These are phyloP conservation scores for Mycena sanguinolenta DNA, from an alignment of 768 basidiomycete genomes.

Conservation along the genomic window DNA sequence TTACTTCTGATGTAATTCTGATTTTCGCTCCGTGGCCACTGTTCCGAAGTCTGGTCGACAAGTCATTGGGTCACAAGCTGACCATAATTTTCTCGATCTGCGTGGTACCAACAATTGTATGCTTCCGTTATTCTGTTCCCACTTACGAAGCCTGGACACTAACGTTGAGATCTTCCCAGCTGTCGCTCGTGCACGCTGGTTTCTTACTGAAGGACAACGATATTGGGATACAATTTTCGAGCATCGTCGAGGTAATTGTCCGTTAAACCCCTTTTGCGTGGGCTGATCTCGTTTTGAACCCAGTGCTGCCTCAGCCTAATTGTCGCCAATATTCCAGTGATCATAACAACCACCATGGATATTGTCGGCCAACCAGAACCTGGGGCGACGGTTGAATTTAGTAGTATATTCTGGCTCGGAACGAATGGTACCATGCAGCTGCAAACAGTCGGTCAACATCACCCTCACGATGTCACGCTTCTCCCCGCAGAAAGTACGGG, in stretches of 20 bases:
- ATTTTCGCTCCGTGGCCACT: conserved; percentile 60
- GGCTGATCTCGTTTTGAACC: neutral
- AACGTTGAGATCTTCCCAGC: neutral
- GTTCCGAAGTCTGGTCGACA: conserved; percentile 57
- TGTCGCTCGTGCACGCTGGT: conserved; percentile 58
- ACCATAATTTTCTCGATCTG: conserved; percentile 68
- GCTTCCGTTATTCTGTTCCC: conserved; percentile 20
- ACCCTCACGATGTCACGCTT: too few relatives aligned
- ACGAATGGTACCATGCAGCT: neutral
- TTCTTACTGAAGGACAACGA: conserved; percentile 52
- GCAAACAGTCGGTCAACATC: neutral
- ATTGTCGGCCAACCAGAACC: conserved; percentile 13
- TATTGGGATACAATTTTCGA: conserved; percentile 49
- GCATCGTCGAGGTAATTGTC: conserved; percentile 55
- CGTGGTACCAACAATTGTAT: conserved; percentile 60
- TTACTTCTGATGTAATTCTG: conserved; percentile 60
- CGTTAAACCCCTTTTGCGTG: neutral
- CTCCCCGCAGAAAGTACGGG: too few relatives aligned
- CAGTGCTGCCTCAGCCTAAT: conserved; percentile 53
- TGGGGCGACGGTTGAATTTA: conserved; percentile 13
- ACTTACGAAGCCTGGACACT: neutral
- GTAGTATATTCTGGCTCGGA: conserved; percentile 10
- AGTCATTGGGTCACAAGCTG: conserved; percentile 53
- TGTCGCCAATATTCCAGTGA: conserved; percentile 56
- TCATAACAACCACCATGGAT: conserved; percentile 46